A percentile compares a stretch with the other conserved stretches of the same genome.
These are phyloP conservation scores for Oehlia diaphana DNA, from an alignment of 192 early-diverging fungal species.

Conservation along the genomic window DNA sequence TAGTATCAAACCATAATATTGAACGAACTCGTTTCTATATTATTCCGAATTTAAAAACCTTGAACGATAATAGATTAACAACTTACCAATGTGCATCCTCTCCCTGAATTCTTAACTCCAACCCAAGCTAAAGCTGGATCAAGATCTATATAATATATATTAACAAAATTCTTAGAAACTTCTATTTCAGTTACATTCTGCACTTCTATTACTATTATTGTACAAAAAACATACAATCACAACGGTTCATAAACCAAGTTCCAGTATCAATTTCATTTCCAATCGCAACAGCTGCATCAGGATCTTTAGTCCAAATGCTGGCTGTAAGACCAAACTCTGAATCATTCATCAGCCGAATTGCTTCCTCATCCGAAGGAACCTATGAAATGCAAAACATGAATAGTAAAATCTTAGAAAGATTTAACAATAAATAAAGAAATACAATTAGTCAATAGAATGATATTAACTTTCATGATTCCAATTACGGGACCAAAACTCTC, in stretches of 20 bases:
- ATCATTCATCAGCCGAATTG: constrained; percentile 80
- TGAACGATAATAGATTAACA: not conserved
- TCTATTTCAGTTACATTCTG: not conserved
- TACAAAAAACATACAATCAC: constrained; percentile 51
- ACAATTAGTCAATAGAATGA: not conserved
- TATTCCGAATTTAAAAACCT: no score
- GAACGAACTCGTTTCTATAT: no score
- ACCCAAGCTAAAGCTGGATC: constrained; percentile 82
- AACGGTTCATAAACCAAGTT: constrained; percentile 84
- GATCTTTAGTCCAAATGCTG: constrained; percentile 74
- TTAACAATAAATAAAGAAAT: not conserved
- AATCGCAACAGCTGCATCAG: constrained; percentile 58
- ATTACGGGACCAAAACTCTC: constrained; percentile 86
- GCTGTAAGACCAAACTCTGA: constrained; percentile 77
- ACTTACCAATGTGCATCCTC: constrained; percentile 60
- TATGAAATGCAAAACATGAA: not conserved
- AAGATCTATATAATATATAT: constrained; percentile 37
- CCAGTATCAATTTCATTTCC: constrained; percentile 70
- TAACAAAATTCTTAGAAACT: not conserved
- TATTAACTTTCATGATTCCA: constrained; percentile 69
- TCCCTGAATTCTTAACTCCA: constrained; percentile 73
- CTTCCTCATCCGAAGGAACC: constrained; percentile 64
- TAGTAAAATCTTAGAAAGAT: not conserved
- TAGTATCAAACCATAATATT: not conserved
- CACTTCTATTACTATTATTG: not conserved